Conservation (phyloP, 371 early-diverging fungal genomes). For the Mucor lusitanicus region DNA sequence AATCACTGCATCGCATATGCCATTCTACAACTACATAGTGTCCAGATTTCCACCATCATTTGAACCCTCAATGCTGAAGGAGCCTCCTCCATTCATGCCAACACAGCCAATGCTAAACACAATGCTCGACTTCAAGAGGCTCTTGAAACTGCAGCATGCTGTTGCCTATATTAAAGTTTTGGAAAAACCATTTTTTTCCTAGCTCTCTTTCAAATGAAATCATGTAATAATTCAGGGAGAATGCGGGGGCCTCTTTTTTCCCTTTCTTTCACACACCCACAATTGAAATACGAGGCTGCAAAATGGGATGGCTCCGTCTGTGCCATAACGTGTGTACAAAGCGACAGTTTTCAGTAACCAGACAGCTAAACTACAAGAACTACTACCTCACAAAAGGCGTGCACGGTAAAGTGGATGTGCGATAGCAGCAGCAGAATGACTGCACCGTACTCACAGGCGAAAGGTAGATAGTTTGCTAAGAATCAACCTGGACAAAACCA, state of each 20-base stretch:
- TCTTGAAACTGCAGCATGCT: background rate
- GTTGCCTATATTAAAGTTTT: background rate
- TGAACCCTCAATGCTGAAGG: no score
- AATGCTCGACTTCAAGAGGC: no score
- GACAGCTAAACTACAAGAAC: conserved; percentile 10
- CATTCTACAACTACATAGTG: no score
- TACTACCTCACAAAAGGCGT: conserved; percentile 31
- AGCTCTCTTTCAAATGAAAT: conserved; percentile 1
- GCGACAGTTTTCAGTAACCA: conserved; percentile 15
- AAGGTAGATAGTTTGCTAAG: conserved; percentile 22
- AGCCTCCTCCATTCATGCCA: background rate
- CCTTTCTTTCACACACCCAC: background rate
- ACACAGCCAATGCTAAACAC: background rate
- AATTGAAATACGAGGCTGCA: no score
- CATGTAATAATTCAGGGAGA: background rate
- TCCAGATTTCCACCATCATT: no score
- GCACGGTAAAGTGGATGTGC: conserved; percentile 2
- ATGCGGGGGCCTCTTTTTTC: conserved; percentile 9
- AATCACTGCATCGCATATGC: no score
- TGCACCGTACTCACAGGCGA: background rate
- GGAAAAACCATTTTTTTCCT: background rate
- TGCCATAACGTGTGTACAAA: conserved; percentile 2
- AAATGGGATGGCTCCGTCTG: background rate
- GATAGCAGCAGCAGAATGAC: background rate
- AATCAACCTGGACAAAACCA: conserved; percentile 29